Evolutionary conservation across 2,329 filamentous ascomycete species (phyloP).

Genomic region (Akanthomyces lecanii): DNA sequence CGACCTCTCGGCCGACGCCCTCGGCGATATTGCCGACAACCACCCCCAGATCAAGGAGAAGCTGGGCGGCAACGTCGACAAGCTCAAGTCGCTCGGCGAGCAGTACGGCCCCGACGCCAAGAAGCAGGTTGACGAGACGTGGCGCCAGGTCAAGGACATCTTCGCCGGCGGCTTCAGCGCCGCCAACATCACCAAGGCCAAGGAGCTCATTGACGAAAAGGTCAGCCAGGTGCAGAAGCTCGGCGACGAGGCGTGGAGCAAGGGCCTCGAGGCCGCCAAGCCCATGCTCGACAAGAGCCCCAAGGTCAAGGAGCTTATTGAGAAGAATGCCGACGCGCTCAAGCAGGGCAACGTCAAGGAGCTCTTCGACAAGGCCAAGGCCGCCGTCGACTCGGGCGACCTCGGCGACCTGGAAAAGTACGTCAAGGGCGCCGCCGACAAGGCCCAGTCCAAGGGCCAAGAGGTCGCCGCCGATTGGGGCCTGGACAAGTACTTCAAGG

Average conservation of each 20-base stretch:
- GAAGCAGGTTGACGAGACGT: constrained; percentile 70
- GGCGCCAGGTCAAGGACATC: constrained; percentile 66
- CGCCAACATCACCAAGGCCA: constrained; percentile 49
- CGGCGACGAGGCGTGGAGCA: constrained; percentile 68
- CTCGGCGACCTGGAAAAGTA: constrained; percentile 40
- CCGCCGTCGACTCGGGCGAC: constrained; percentile 58
- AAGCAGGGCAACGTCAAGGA: constrained; percentile 64
- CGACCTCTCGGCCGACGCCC: constrained; percentile 58
- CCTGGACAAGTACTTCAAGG: constrained; percentile 59
- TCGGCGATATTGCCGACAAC: constrained; percentile 64
- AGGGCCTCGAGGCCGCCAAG: constrained; percentile 66
- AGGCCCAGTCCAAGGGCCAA: constrained; percentile 20
- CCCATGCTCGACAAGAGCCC: constrained; percentile 72
- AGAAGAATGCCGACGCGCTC: constrained; percentile 64
- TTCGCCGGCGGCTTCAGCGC: constrained; percentile 57
- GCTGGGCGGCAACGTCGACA: constrained; percentile 62
- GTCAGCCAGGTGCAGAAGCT: constrained; percentile 66
- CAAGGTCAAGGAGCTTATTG: constrained; percentile 67
- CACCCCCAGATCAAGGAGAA: constrained; percentile 71
- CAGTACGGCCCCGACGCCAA: constrained; percentile 71
- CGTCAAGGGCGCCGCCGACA: constrained; percentile 28
- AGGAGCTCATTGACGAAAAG: constrained; percentile 66
- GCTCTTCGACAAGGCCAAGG: constrained; percentile 58
- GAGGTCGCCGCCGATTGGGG: constrained; percentile 27
- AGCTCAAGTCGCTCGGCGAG: constrained; percentile 65